A percentile compares a stretch with the other conserved stretches of the same genome.
Evolutionary conservation across 2,329 filamentous ascomycete genomes (phyloP).

Genomic region (Penicillium sp.): DNA sequence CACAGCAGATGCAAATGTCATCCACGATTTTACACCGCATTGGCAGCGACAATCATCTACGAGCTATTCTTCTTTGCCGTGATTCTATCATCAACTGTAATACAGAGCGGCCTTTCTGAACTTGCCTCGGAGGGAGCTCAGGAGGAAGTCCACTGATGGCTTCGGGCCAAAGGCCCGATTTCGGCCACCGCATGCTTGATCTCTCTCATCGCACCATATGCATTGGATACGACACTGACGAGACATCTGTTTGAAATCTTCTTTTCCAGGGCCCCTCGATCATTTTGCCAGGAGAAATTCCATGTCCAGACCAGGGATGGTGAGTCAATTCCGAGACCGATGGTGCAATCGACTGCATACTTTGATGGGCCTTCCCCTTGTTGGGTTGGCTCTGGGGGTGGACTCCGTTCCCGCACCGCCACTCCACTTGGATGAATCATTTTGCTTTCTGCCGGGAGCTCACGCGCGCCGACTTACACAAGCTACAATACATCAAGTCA

Average conservation of each 20-base stretch:
- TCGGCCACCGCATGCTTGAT: no score
- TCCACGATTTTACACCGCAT: no score
- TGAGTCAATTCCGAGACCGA: conserved; percentile 21
- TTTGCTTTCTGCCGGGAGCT: conserved; percentile 2
- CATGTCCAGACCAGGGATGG: conserved; percentile 20
- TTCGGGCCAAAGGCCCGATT: no score
- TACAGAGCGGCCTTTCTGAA: no score
- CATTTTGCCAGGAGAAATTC: conserved; percentile 14
- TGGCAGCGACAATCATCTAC: no score
- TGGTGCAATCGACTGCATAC: conserved; percentile 16
- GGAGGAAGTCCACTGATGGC: no score
- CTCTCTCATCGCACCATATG: no score
- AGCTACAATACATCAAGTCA: not conserved
- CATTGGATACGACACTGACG: no score
- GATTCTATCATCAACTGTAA: no score
- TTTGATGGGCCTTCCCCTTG: not conserved
- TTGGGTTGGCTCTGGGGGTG: not conserved
- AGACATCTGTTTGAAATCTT: not conserved
- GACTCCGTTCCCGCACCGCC: conserved; percentile 18
- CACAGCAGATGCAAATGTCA: not conserved
- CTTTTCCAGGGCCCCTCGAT: conserved; percentile 5
- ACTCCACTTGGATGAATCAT: conserved; percentile 18
- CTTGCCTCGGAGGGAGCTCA: no score
- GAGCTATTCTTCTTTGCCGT: no score
- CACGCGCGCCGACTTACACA: not conserved